Evolutionary conservation across 2,329 filamentous ascomycete species (phyloP).

Genomic region (Penicillium sp.): DNA sequence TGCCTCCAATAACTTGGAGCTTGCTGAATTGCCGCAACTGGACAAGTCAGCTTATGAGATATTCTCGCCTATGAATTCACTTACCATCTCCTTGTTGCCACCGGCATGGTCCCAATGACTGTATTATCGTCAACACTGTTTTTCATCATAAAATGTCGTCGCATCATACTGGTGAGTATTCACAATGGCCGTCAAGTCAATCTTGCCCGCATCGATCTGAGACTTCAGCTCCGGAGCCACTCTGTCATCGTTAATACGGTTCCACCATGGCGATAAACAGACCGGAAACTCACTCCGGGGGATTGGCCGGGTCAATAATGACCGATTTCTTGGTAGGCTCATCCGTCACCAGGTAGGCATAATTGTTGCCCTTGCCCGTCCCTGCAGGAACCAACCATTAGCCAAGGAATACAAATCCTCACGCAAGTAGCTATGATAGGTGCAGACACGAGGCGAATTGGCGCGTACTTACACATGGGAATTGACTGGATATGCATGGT

Average conservation of each 20-base stretch:
- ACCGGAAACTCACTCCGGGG: conserved; percentile 41
- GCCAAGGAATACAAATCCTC: neutral
- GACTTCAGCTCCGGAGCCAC: conserved; percentile 64
- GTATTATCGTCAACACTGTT: conserved; percentile 11
- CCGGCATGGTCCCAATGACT: conserved; percentile 94
- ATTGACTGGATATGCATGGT: conserved; percentile 50
- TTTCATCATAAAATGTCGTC: no score
- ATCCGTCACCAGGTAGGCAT: conserved; percentile 49
- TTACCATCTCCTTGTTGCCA: conserved; percentile 76
- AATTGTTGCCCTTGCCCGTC: conserved; percentile 45
- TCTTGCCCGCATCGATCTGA: conserved; percentile 62
- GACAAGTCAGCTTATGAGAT: neutral
- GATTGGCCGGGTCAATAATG: conserved; percentile 49
- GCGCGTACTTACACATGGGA: conserved; percentile 46
- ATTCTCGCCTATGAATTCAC: no score
- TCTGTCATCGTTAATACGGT: conserved; percentile 35
- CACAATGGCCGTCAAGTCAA: conserved; percentile 82
- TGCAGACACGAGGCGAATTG: no score
- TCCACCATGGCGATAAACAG: neutral
- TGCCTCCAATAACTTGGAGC: conserved; percentile 78
- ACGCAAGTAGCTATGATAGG: no score
- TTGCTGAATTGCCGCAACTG: conserved; percentile 55
- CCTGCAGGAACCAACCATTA: conserved; percentile 15
- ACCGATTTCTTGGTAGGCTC: conserved; percentile 47
- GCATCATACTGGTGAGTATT: conserved; percentile 83